Base-by-base conservation (phyloP, 495 filamentous ascomycete genomes). In the Neurospora sp. region DNA sequence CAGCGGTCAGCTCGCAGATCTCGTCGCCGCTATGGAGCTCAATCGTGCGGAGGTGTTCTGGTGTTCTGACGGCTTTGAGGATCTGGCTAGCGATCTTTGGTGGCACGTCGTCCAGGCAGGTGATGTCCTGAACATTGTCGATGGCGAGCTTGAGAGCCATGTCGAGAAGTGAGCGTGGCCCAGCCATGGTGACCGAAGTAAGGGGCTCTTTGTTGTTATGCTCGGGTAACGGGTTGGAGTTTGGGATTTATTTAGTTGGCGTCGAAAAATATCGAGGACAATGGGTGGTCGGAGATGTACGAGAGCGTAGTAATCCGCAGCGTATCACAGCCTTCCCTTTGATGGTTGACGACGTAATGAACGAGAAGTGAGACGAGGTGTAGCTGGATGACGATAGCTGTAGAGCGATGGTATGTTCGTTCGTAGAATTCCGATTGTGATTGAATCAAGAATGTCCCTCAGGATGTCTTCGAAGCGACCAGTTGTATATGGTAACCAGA, bases 151-250 rank as follows among this genome's bases (percentile, higher is more conserved):
- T 59, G 11, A 78, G 73, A 73, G 79, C 80, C 40, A 81, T 73
- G 0, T 84, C 81, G 37, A 78, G 74, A 1, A 85, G 77, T 53
- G 83, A 77, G 48, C 79, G 81, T 31, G 82, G 74, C 9, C 75
- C 72, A 66, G 53, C 2, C 76, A 78, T 78, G 27, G 18, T 73
- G 73, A 37, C 37, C 31, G 18, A 69, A 20, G 20, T 68, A 40
- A 20, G 37, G 71, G 71, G 40, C 37, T 40, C 70, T 27, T 31
- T 22, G 22, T 12, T 12, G 22, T 14, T 61, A 61, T 61, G 53
- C 22, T 61, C 11, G 3, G 27, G 53, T 61, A 53, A 53, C 20
- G 10, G 10, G 46, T 53, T 12, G 9, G n/a, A 22, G n/a, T 22
- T 5, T 53, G 46, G n/a, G n/a, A 22, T 53, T 53, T 53, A 10